Evolutionary conservation across 164 flowering plant species (phyloP).

Genomic region (Kalanchoe fedtschenkoi): DNA sequence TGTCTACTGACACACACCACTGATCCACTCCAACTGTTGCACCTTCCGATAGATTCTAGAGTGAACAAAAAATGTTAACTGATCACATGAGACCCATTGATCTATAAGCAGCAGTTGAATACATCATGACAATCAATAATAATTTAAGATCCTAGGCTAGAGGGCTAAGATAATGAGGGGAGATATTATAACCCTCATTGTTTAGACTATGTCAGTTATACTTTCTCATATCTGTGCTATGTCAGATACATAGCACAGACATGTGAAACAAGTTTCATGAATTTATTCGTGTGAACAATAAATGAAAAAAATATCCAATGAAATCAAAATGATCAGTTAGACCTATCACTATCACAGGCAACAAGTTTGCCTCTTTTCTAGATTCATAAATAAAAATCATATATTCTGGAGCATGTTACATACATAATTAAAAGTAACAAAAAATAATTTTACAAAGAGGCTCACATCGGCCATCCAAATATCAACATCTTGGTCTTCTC

Average conservation of each 20-base stretch:
- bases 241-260: too few species aligned
- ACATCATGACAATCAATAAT: neutral
- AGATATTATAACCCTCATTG: neutral
- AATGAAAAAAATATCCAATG: too few species aligned
- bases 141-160: neutral
- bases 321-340: too few species aligned
- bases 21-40: constrained; percentile 76
- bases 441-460: constrained; percentile 2
- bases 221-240: too few species aligned
- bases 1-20: constrained; percentile 86
- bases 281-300: too few species aligned
- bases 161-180: neutral
- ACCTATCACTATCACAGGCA: too few species aligned
- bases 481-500: constrained; percentile 79
- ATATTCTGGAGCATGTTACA: neutral
- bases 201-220: too few species aligned
- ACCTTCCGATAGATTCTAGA: constrained; percentile 57
- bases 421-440: neutral
- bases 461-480: constrained; percentile 87
- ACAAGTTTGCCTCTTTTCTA: neutral
- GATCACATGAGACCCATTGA: neutral
- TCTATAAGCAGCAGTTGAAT: neutral
- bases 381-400: neutral
- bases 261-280: too few species aligned
- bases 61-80: neutral